Base-by-base conservation (phyloP, 176 grass and related monocot genomes). In the Alloteropsis semialata region DNA sequence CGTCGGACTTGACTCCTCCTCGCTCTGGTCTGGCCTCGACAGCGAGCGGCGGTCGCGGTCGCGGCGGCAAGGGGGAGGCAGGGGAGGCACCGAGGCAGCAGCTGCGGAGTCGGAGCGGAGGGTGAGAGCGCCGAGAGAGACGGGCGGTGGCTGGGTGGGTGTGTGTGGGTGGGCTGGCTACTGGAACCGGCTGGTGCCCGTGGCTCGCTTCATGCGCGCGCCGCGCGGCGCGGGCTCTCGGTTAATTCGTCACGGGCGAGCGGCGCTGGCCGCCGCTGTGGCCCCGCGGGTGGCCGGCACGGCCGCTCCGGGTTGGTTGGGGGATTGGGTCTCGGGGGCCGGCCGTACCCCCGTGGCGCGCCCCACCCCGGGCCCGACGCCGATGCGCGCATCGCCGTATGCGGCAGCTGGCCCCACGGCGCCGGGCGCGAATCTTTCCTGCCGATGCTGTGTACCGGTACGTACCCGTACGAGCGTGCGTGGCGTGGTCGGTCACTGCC, bases 11-110 rank as follows among this genome's bases (percentile, higher is more conserved):
- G 77, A 66, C 62, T 54, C 54, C 44, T 71, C 10, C 45, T 53
- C n/a, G n/a, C 21, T 27, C 67, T 42, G 1, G 21, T 24, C 29
- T 49, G n/a, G 72, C 53, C 36, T 71, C 14, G 83, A 89, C 88
- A 89, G 83, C 88, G 72, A 81, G 72, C 83, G 37, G 78, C 88
- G 82, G 87, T 83, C 75, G 87, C 81, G 60, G 87, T 89, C 75
- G 82, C 81, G 61, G 82, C 78, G 51, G 82, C 72, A 80, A 79
- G 71, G 51, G 66, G 65, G 81, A 72, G 67, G 81, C 65, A 5
- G 75, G 18, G 80, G 78, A 75, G 39, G 72, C 85, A 60, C 54
- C 25, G 78, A 75, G 39, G 72, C 85, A 60, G 65, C 25, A 63
- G 25, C n/a, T 8, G 61, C 30, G 8, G 39, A 7, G n/a, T 22